A percentile compares a stretch with the other conserved stretches of the same genome.
Conservation (phyloP, 2,329 filamentous ascomycete genomes). For the Aspergillus hiratsukae region DNA sequence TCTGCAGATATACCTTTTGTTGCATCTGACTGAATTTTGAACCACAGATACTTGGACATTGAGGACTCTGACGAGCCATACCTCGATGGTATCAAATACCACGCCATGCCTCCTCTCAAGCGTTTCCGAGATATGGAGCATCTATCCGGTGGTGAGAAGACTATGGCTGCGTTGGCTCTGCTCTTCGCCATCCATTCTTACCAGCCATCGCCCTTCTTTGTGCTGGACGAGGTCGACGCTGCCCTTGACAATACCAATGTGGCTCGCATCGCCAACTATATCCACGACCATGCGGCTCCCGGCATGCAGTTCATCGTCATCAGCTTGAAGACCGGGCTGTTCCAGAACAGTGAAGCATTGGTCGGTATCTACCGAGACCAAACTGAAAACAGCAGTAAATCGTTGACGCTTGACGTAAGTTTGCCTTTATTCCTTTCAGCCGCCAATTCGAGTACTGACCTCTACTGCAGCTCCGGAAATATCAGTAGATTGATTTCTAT, state of each 20-base stretch:
- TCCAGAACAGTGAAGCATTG: conserved; percentile 92
- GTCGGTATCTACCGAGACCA: conserved; percentile 96
- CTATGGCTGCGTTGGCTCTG: conserved; percentile 93
- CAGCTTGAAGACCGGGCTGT: conserved; percentile 88
- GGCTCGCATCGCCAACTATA: conserved; percentile 92
- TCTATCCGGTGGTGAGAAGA: conserved; percentile 94
- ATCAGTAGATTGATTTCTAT: conserved; percentile 18
- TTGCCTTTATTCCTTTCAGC: not conserved
- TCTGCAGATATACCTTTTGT: not conserved
- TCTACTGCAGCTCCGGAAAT: conserved; percentile 31
- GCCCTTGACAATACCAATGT: conserved; percentile 98
- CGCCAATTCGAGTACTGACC: conserved; percentile 6
- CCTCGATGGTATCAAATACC: conserved; percentile 92
- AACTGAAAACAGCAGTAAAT: conserved; percentile 83
- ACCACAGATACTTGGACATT: conserved; percentile 73
- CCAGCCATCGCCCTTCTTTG: conserved; percentile 94
- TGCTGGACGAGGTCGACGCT: conserved; percentile 95
- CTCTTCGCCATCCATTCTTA: conserved; percentile 96
- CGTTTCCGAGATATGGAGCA: conserved; percentile 99
- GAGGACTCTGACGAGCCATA: conserved; percentile 97
- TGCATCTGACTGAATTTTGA: not conserved
- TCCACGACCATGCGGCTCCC: conserved; percentile 85
- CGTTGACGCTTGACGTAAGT: conserved; percentile 92
- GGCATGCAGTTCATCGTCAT: conserved; percentile 99
- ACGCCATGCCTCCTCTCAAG: conserved; percentile 97